Percentiles rank a stretch among this genome's conserved stretches.
phyloP scores from a whole-genome alignment of 139 green algal genomes.

The Picochlorum sp. region DNA sequence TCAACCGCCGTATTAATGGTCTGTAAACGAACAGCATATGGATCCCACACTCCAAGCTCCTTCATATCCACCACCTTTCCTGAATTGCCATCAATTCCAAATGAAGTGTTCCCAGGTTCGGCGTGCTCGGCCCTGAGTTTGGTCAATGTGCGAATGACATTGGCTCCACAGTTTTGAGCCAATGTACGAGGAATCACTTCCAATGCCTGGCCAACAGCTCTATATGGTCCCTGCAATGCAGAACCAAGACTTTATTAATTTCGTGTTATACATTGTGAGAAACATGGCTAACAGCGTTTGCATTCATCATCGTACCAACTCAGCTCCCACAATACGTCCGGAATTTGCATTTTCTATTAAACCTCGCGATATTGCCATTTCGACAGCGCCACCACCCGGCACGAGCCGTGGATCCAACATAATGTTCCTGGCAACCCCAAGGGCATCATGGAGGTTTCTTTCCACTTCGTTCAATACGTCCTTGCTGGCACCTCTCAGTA shows the following conservation, averaged over 20 bases:
- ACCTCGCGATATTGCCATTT: conserved; percentile 83
- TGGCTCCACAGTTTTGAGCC: conserved; percentile 95
- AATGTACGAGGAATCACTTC: conserved; percentile 97
- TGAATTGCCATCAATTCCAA: conserved; percentile 72
- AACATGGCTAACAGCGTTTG: neutral
- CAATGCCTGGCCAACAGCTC: conserved; percentile 65
- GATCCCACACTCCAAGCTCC: conserved; percentile 93
- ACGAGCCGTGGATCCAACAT: conserved; percentile 74
- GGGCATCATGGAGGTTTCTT: conserved; percentile 88
- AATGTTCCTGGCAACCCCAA: conserved; percentile 97
- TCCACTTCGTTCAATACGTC: conserved; percentile 96
- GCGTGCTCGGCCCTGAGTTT: conserved; percentile 86
- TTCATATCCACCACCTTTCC: conserved; percentile 92
- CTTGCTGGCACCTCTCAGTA: conserved; percentile 76
- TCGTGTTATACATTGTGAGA: neutral
- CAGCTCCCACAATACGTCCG: conserved; percentile 34
- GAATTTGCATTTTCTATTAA: conserved; percentile 41
- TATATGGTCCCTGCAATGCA: conserved; percentile 64
- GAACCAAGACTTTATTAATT: too few relatives aligned
- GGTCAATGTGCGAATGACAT: conserved; percentile 97
- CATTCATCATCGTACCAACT: too few relatives aligned
- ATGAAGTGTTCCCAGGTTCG: conserved; percentile 32
- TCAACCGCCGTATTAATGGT: conserved; percentile 96
- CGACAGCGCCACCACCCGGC: conserved; percentile 88
- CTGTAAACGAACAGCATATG: conserved; percentile 85